phyloP scores from a whole-genome alignment of 2,329 filamentous ascomycete genomes.

The Aspergillus aculeatinus region DNA sequence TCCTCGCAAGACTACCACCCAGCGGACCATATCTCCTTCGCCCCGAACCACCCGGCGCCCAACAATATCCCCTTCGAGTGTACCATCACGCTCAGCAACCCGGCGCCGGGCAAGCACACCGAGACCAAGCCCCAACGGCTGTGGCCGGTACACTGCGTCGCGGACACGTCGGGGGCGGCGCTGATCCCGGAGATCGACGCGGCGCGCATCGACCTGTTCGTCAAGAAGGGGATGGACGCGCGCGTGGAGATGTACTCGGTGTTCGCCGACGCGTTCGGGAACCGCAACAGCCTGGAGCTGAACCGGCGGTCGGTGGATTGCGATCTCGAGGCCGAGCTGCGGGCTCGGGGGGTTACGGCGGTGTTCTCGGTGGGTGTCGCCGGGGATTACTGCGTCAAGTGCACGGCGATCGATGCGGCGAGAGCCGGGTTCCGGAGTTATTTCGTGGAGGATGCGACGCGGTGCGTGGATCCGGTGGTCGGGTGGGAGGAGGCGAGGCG shows the following conservation, averaged over 20 bases:
- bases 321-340: slow-evolving; percentile 62
- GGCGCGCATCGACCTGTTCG: slow-evolving; percentile 59
- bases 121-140: slow-evolving; percentile 68
- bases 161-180: slow-evolving; percentile 68
- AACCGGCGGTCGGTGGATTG: slow-evolving; percentile 46
- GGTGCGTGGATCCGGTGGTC: slow-evolving; percentile 62
- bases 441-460: slow-evolving; percentile 76
- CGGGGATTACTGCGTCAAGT: slow-evolving; percentile 83
- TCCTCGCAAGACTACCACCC: slow-evolving; percentile 96
- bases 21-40: slow-evolving; percentile 79
- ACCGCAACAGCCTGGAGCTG: slow-evolving; percentile 34
- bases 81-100: slow-evolving; percentile 57
- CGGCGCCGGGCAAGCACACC: slow-evolving; percentile 50
- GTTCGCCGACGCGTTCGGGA: slow-evolving; percentile 76
- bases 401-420: slow-evolving; percentile 74
- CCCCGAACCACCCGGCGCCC: slow-evolving; percentile 66
- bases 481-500: slow-evolving; percentile 57
- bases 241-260: slow-evolving; percentile 91
- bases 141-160: slow-evolving; percentile 91
- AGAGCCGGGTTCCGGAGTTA: slow-evolving; percentile 74
- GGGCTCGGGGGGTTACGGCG: slow-evolving; percentile 62
- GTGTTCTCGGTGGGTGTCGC: slow-evolving; percentile 86
- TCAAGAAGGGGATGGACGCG: slow-evolving; percentile 75
- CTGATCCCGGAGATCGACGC: slow-evolving; percentile 70
- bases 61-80: slow-evolving; percentile 68